Evolutionary conservation across 306 rosid species (phyloP).

Genomic region (Cicer arietinum): DNA sequence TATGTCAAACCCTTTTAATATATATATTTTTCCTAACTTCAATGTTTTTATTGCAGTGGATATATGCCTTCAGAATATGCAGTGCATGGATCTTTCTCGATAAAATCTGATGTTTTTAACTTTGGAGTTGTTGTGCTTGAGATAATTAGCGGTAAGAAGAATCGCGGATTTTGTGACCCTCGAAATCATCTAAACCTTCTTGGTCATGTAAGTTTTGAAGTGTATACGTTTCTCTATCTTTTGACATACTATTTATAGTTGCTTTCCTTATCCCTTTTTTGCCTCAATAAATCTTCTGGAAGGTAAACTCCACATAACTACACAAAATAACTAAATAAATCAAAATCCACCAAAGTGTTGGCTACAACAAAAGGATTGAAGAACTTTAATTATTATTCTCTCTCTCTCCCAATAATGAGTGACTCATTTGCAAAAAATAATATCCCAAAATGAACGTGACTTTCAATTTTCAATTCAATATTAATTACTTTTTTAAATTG

Average conservation of each 20-base stretch:
- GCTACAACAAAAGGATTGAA: too few relatives aligned
- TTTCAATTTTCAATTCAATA: too few relatives aligned
- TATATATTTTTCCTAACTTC: neutral
- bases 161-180: constrained; percentile 8
- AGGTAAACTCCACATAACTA: neutral
- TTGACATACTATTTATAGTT: neutral
- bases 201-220: constrained; percentile 14
- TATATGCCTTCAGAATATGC: constrained; percentile 1
- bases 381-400: too few relatives aligned
- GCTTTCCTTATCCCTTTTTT: neutral
- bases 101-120: constrained; percentile 2
- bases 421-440: too few relatives aligned
- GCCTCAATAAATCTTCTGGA: neutral
- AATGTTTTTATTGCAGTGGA: neutral
- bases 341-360: too few relatives aligned
- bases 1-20: neutral
- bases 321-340: neutral
- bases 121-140: constrained; percentile 2
- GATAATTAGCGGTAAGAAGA: neutral
- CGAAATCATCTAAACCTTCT: neutral
- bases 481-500: too few relatives aligned
- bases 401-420: too few relatives aligned
- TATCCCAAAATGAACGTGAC: too few relatives aligned
- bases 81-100: neutral
- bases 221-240: neutral